A percentile compares a stretch with the other conserved stretches of the same genome.
phyloP scores from a whole-genome alignment of 345 rosid genomes.

The Citrus medica region DNA sequence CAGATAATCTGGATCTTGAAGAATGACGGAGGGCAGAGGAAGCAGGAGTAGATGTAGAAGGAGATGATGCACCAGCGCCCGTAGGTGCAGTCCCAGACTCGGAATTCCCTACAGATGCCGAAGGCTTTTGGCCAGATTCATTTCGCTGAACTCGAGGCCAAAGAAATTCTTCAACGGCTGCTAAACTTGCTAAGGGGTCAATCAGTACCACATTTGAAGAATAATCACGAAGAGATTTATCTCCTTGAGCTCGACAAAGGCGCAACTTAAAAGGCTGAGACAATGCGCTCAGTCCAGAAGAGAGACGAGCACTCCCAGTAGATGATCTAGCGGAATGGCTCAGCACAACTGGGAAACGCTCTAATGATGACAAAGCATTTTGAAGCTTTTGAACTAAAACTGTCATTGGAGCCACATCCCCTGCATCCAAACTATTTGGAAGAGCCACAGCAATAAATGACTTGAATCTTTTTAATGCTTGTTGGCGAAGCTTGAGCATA shows the following conservation, averaged over 20 bases:
- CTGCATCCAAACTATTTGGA: constrained; percentile 51
- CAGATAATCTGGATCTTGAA: constrained; percentile 79
- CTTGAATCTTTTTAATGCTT: constrained; percentile 73
- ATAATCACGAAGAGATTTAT: constrained; percentile 90
- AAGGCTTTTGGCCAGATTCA: constrained; percentile 77
- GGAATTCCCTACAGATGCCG: constrained; percentile 59
- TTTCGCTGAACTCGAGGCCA: constrained; percentile 96
- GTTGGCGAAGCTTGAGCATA: constrained; percentile 80
- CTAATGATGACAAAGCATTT: constrained; percentile 86
- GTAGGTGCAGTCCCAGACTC: constrained; percentile 58
- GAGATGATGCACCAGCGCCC: constrained; percentile 76
- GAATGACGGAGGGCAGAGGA: constrained; percentile 68
- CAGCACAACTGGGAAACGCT: constrained; percentile 94
- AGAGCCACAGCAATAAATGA: constrained; percentile 77
- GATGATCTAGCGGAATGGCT: constrained; percentile 92
- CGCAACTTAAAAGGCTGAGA: constrained; percentile 96
- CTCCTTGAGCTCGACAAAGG: constrained; percentile 88
- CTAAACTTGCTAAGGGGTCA: constrained; percentile 96
- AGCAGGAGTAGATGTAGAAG: constrained; percentile 73
- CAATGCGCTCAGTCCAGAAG: constrained; percentile 93
- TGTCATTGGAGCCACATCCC: constrained; percentile 59
- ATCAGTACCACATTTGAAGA: constrained; percentile 93
- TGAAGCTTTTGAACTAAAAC: constrained; percentile 96
- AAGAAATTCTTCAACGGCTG: constrained; percentile 94
- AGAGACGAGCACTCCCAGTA: constrained; percentile 87